Evolutionary conservation across 495 filamentous ascomycete species (phyloP).

Genomic region (Filosporella fistucella): DNA sequence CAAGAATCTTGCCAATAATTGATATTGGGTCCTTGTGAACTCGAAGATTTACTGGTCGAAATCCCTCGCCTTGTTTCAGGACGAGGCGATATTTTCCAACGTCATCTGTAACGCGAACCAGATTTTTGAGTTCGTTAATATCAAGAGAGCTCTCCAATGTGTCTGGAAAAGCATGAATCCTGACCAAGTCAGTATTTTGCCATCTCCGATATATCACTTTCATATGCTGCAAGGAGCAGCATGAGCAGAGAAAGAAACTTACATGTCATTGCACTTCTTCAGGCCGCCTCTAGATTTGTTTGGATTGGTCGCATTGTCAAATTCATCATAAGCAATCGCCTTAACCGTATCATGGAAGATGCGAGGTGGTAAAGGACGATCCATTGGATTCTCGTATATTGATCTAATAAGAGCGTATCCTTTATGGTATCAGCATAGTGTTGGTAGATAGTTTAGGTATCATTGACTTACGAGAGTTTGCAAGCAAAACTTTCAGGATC

Average conservation of each 20-base stretch:
- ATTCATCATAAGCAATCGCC: conserved; percentile 63
- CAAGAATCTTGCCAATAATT: conserved; percentile 78
- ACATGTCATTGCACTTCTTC: conserved; percentile 82
- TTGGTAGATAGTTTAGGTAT: not conserved
- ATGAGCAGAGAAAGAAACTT: conserved; percentile 30
- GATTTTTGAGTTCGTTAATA: conserved; percentile 55
- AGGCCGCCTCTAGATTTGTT: conserved; percentile 78
- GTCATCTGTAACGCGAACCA: conserved; percentile 81
- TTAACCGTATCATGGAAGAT: conserved; percentile 63
- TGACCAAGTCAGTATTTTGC: conserved; percentile 23
- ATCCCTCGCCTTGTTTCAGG: conserved; percentile 86
- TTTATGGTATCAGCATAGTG: conserved; percentile 25
- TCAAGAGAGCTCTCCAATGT: conserved; percentile 53
- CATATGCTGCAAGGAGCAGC: not conserved
- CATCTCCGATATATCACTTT: not conserved
- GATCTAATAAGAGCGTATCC: conserved; percentile 63
- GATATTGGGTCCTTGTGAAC: conserved; percentile 81
- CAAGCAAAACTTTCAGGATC: conserved; percentile 67
- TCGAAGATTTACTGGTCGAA: conserved; percentile 85
- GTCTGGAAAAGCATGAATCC: conserved; percentile 64
- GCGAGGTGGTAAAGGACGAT: conserved; percentile 42
- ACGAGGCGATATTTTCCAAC: conserved; percentile 86
- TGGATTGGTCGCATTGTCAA: conserved; percentile 88
- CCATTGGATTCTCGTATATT: conserved; percentile 58
- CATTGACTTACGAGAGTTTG: conserved; percentile 54